Percentiles rank a stretch among this genome's conserved stretches.
Evolutionary conservation across 371 early-diverging fungal genomes (phyloP).

Genomic region (Nematocida ironsii): DNA sequence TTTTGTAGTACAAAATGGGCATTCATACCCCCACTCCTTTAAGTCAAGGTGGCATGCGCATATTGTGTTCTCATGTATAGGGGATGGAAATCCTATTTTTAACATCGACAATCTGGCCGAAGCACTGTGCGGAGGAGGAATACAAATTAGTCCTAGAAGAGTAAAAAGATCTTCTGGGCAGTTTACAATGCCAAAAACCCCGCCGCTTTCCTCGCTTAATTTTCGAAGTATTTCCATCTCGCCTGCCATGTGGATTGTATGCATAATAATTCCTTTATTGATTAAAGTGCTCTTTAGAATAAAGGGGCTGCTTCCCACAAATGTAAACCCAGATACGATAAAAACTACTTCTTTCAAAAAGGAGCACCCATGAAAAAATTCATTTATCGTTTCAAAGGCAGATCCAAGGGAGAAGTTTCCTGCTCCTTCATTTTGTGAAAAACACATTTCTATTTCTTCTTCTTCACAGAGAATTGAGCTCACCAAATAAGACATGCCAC

Average conservation of each 20-base stretch:
- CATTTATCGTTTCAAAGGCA: slow-evolving; percentile 32
- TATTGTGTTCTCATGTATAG: slow-evolving; percentile 48
- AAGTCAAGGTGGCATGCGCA: slow-evolving; percentile 68
- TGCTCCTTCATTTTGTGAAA: slow-evolving; percentile 1
- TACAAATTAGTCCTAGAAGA: slow-evolving; percentile 50
- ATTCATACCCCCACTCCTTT: slow-evolving; percentile 57
- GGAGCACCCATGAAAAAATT: slow-evolving; percentile 31
- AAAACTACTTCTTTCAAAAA: slow-evolving; percentile 48
- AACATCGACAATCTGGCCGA: slow-evolving; percentile 48
- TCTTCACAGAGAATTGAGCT: slow-evolving; percentile 24
- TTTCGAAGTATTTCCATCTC: slow-evolving; percentile 64
- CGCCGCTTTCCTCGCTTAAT: slow-evolving; percentile 60
- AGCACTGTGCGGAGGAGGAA: slow-evolving; percentile 52
- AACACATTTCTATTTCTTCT: slow-evolving; percentile 19
- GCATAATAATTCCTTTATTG: slow-evolving; percentile 60
- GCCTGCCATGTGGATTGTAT: slow-evolving; percentile 64
- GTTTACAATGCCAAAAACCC: slow-evolving; percentile 61
- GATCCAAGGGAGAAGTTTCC: slow-evolving; percentile 43
- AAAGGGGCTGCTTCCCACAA: slow-evolving; percentile 36
- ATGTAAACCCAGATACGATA: slow-evolving; percentile 22
- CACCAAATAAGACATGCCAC: slow-evolving; percentile 38
- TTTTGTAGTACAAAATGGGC: slow-evolving; percentile 65
- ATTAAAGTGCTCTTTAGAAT: slow-evolving; percentile 17
- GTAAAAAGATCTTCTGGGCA: slow-evolving; percentile 53
- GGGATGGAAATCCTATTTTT: slow-evolving; percentile 64